Base-by-base conservation (phyloP, 2,329 filamentous ascomycete species). In the Fusarium tjaetaba region DNA sequence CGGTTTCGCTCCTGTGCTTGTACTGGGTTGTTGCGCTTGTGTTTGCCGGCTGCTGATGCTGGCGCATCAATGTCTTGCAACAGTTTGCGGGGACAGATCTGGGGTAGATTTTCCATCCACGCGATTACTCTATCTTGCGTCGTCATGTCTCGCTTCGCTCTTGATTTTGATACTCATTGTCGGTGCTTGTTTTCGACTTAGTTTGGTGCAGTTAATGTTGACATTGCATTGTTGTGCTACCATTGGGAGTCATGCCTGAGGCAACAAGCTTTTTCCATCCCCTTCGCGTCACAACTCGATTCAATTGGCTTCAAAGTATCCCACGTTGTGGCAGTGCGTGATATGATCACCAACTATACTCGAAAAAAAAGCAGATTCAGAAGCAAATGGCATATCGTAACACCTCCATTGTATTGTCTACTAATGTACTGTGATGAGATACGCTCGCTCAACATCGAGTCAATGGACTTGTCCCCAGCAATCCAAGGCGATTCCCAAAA, bases 401-500 rank as follows among this genome's bases (percentile, higher is more conserved):
- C 38, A 13, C 11, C 20, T 8, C 7, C 16, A 20, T 45, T 45
- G 1, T 20, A 45, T 11, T 26, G 42, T 11, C 11, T 26, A 11
- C 24, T 8, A 0, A 9, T 7, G 5, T 4, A 0, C 3, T 39
- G 7, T 22, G 1, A 26, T 7, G n/a, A 2, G 15, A 18, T 26
- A 2, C 2, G 18, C 26, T 46, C 11, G 1, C 1, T 22, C 24
- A 20, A 15, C 14, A 14, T 7, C 13, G 7, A 15, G 5, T 26
- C 18, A 22, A 39, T 22, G 2, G 10, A 20, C 18, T 11, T 11
- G 10, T 20, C 18, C 18, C 36, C 13, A 11, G 20, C 26, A 26
- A 26, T 26, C 26, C 7, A 11, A 49, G 1, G 4, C 8, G 8
- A 32, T 11, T 8, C n/a, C 10, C 13, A 11, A 4, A 24, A 8